Evolutionary conservation across 148 eudicot species (phyloP), one percentile per base, ranked within the genome.

Genomic region (Nyssa sinensis): DNA sequence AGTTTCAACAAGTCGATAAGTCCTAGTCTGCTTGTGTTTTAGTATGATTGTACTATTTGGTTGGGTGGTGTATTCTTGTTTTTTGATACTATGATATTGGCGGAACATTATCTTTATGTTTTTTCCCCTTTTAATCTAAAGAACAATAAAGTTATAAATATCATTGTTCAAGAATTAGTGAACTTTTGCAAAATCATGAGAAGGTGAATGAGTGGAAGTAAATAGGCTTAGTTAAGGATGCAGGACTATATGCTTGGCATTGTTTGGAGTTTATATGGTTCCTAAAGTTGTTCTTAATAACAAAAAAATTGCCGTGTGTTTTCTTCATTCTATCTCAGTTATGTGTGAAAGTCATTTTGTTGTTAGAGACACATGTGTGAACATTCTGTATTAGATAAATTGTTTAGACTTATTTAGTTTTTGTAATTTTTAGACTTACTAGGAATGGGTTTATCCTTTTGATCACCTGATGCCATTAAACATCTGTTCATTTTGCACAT

Each of bases 401-500:
- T 61, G 31, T 35, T 27, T 17, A 17, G 27, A 58, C 14, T 57
- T 32, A 23, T 35, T 55, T 31, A 24, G 47, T 13, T 70, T 24
- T 57, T 5, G 34, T 10, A n/a, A 23, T 24, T 27, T 9, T n/a
- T 66, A 10, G 1, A 39, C 3, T 37, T 17, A 39, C 19, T n/a
- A 24, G 53, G 44, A 65, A 1, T 69, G 37, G 61, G 37, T 39
- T 19, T 27, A n/a, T 25, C 27, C n/a, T n/a, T n/a, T n/a, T n/a
- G n/a, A n/a, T n/a, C n/a, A n/a, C n/a, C n/a, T n/a, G n/a, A n/a
- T n/a, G n/a, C n/a, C n/a, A n/a, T n/a, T 11, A 29, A 30, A n/a
- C 7, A 27, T 33, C 21, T 34, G 47, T 49, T 60, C 47, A 53
- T 77, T 70, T 49, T 60, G n/a, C 62, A 31, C 44, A n/a, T n/a